phyloP scores from a whole-genome alignment of 2,329 filamentous ascomycete genomes.

The Fusarium papillatum region DNA sequence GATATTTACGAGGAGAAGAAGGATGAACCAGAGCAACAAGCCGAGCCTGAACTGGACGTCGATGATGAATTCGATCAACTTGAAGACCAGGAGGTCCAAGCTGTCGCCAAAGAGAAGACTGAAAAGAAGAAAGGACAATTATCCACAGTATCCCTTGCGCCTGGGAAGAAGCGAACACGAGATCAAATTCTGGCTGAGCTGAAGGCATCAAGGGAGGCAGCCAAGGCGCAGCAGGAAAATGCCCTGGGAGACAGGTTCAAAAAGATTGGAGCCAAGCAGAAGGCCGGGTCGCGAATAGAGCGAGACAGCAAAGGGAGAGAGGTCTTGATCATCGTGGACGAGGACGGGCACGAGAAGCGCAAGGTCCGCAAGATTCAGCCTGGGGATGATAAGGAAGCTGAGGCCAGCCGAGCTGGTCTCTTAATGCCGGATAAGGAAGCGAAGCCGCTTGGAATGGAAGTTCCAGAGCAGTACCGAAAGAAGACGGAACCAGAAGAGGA shows the following conservation, averaged over 20 bases:
- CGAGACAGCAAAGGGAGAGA: conserved; percentile 72
- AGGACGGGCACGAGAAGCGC: conserved; percentile 75
- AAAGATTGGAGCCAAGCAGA: conserved; percentile 71
- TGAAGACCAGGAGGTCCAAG: conserved; percentile 66
- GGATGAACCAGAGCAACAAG: conserved; percentile 44
- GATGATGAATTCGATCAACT: conserved; percentile 77
- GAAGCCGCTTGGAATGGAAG: conserved; percentile 74
- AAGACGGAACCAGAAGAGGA: conserved; percentile 62
- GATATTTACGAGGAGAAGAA: conserved; percentile 66
- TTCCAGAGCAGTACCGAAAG: conserved; percentile 70
- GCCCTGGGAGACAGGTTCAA: conserved; percentile 72
- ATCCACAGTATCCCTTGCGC: conserved; percentile 63
- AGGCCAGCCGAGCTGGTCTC: conserved; percentile 56
- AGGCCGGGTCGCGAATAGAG: conserved; percentile 70
- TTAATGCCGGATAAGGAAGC: conserved; percentile 68
- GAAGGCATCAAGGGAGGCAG: conserved; percentile 73
- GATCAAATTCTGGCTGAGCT: conserved; percentile 78
- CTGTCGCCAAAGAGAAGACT: conserved; percentile 63
- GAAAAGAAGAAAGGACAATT: conserved; percentile 73
- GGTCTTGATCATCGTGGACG: conserved; percentile 75
- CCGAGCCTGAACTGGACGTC: conserved; percentile 55
- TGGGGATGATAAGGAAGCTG: conserved; percentile 52
- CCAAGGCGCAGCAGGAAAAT: conserved; percentile 66
- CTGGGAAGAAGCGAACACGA: conserved; percentile 73
- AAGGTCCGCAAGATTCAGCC: conserved; percentile 70